Conservation (phyloP, 2,329 filamentous ascomycete genomes). For the Fusarium sp. region DNA sequence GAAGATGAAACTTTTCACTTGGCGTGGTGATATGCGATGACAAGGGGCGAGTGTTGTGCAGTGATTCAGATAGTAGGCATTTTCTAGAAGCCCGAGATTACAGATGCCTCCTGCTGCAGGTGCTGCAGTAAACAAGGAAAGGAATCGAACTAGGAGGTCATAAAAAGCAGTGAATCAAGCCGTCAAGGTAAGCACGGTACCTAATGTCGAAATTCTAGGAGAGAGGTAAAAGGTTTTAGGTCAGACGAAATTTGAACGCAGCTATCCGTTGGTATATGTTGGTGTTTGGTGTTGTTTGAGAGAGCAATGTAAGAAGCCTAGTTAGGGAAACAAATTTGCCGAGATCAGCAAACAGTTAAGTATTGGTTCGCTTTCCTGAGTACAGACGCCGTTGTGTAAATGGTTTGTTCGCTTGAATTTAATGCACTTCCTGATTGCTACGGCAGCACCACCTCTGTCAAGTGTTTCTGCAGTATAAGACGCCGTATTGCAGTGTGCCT, state of each 20-base stretch:
- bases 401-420: not conserved
- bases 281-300: not conserved
- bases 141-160: not conserved
- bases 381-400: not conserved
- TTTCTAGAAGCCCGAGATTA: not conserved
- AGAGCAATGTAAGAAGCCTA: not conserved
- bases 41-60: not conserved
- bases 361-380: not conserved
- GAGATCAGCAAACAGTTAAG: not conserved
- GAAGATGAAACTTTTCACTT: not conserved
- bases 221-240: too few relatives aligned
- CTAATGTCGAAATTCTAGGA: not conserved
- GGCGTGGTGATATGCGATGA: not conserved
- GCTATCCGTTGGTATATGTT: not conserved
- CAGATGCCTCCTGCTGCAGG: not conserved
- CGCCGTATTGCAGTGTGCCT: too few relatives aligned
- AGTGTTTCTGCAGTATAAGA: not conserved
- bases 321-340: not conserved
- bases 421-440: not conserved
- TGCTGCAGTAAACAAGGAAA: not conserved
- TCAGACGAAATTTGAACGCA: not conserved
- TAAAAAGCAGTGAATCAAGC: not conserved
- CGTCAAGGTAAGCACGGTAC: not conserved
- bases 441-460: not conserved
- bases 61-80: conserved; percentile 16